phyloP scores from a whole-genome alignment of 768 basidiomycete species.

The Boletellus ananas region DNA sequence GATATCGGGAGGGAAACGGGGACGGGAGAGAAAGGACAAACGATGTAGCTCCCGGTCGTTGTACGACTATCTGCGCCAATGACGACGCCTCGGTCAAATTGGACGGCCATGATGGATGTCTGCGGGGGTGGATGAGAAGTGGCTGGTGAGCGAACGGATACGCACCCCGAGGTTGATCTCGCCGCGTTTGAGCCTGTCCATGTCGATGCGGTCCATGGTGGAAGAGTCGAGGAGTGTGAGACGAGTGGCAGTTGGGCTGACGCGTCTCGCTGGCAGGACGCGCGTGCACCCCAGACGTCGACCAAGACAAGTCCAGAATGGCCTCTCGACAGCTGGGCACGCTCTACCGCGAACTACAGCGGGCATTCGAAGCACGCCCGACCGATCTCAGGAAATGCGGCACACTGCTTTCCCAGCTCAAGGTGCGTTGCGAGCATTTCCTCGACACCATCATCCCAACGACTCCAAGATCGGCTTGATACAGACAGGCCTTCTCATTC shows the following conservation, averaged over 20 bases:
- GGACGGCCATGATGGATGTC: slow-evolving; percentile 99
- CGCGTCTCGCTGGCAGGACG: slow-evolving; percentile 46
- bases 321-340: slow-evolving; percentile 49
- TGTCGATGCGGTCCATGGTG: slow-evolving; percentile 67
- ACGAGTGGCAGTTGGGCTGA: slow-evolving; percentile 38
- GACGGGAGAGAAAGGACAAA: slow-evolving; percentile 35
- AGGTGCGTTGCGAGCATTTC: slow-evolving; percentile 42
- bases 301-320: slow-evolving; percentile 34
- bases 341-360: slow-evolving; percentile 64
- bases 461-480: slow-evolving; percentile 64
- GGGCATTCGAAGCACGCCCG: slow-evolving; percentile 60
- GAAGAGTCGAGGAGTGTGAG: slow-evolving; percentile 16
- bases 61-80: slow-evolving; percentile 97
- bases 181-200: slow-evolving; percentile 84
- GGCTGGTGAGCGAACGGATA: slow-evolving; percentile 11
- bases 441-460: neutral
- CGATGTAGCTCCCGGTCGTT: slow-evolving; percentile 95
- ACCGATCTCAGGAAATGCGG: slow-evolving; percentile 69
- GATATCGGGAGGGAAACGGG: neutral
- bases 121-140: slow-evolving; percentile 28
- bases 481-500: slow-evolving; percentile 71
- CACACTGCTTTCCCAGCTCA: slow-evolving; percentile 62
- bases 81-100: slow-evolving; percentile 92
- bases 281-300: slow-evolving; percentile 19
- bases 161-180: slow-evolving; percentile 96